These are phyloP conservation scores for Candolleomyces efflorescens DNA, from an alignment of 768 basidiomycete genomes.

Conservation along the genomic window DNA sequence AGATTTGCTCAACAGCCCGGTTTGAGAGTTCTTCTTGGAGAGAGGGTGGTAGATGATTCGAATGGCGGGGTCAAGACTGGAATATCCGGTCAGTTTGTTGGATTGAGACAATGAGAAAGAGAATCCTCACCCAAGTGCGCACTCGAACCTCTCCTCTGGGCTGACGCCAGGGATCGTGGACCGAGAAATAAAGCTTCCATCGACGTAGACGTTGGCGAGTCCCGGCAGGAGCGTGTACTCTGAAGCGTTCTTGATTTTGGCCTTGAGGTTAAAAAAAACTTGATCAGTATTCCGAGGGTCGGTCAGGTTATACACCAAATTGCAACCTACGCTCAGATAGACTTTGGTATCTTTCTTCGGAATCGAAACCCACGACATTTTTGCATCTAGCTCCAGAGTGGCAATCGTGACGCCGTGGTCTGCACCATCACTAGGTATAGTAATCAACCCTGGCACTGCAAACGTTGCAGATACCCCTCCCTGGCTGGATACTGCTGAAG, in stretches of 20 bases:
- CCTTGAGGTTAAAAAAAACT: slow-evolving; percentile 15
- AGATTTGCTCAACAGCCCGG: slow-evolving; percentile 32
- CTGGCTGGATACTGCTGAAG: background rate
- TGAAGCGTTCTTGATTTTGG: slow-evolving; percentile 34
- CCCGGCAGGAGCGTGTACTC: slow-evolving; percentile 34
- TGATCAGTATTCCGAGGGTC: background rate
- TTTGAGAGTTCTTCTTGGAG: slow-evolving; percentile 19
- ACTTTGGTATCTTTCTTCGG: background rate
- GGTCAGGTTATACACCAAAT: background rate
- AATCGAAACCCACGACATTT: background rate
- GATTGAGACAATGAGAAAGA: background rate
- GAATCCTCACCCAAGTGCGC: slow-evolving; percentile 31
- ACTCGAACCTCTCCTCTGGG: slow-evolving; percentile 37
- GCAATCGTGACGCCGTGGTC: background rate
- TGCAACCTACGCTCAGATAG: background rate
- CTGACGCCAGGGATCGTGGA: slow-evolving; percentile 29
- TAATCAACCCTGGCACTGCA: background rate
- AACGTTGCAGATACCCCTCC: slow-evolving; percentile 4
- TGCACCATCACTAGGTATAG: background rate
- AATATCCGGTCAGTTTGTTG: background rate
- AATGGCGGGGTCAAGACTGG: slow-evolving; percentile 34
- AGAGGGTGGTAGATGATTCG: slow-evolving; percentile 35
- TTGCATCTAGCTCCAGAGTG: background rate
- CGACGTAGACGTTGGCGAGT: slow-evolving; percentile 33
- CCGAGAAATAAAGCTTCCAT: slow-evolving; percentile 37